Conservation (phyloP, 345 rosid species). For the thale cress (Arabidopsis thaliana) region TAIR10.1 NC_003076.8:19580001-19580500, state of each 20-base stretch:
- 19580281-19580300: slow-evolving; percentile 54
- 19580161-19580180: slow-evolving; percentile 40
- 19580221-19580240: slow-evolving; percentile 23
- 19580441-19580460: no score
- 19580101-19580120: slow-evolving; percentile 39
- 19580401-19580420: background rate
- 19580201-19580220: slow-evolving; percentile 58
- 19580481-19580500: background rate
- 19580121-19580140: slow-evolving; percentile 39
- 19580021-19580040: slow-evolving; percentile 70
- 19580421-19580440: no score
- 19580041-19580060: slow-evolving; percentile 61
- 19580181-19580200: slow-evolving; percentile 61
- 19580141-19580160: slow-evolving; percentile 51
- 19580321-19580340: slow-evolving; percentile 68
- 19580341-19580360: slow-evolving; percentile 55
- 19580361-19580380: background rate
- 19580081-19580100: slow-evolving; percentile 47
- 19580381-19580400: background rate
- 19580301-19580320: slow-evolving; percentile 27
- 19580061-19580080: slow-evolving; percentile 51
- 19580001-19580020: slow-evolving; percentile 60
- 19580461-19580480: background rate
- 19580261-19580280: slow-evolving; percentile 57
- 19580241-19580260: slow-evolving; percentile 55